phyloP scores from a whole-genome alignment of 1,284 basidiomycete genomes.

The Sanghuangporus weigelae region DNA sequence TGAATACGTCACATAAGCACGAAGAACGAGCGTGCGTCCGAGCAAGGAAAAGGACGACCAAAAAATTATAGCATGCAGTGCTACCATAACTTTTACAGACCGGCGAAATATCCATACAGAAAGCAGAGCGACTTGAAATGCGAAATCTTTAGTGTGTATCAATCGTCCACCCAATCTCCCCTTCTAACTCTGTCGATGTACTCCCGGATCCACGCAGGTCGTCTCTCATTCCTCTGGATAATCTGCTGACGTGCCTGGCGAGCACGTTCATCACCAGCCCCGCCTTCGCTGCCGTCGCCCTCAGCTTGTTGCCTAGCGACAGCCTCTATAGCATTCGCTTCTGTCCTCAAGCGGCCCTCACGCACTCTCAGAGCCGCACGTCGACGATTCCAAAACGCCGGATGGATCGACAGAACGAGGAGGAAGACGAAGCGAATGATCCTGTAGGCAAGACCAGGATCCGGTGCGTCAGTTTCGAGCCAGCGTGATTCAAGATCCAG shows the following conservation, averaged over 20 bases:
- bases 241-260: slow-evolving; percentile 37
- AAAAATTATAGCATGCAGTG: neutral
- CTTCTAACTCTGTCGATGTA: slow-evolving; percentile 61
- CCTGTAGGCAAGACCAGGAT: slow-evolving; percentile 46
- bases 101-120: neutral
- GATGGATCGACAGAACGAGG: slow-evolving; percentile 60
- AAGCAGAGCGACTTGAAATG: neutral
- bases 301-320: slow-evolving; percentile 24
- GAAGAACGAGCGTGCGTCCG: neutral
- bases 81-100: neutral
- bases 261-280: slow-evolving; percentile 25
- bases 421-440: slow-evolving; percentile 50
- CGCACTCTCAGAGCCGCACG: slow-evolving; percentile 52
- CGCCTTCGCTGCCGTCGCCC: slow-evolving; percentile 26
- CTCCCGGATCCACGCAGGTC: slow-evolving; percentile 55
- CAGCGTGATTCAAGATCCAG: slow-evolving; percentile 50
- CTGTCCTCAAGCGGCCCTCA: slow-evolving; percentile 64
- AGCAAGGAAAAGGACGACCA: neutral
- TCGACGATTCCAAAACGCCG: slow-evolving; percentile 71
- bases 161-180: slow-evolving; percentile 68
- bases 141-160: neutral
- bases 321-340: slow-evolving; percentile 47
- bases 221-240: slow-evolving; percentile 41
- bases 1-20: neutral
- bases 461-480: slow-evolving; percentile 33